Percentiles rank a stretch among this genome's conserved stretches.
Conservation (phyloP, 148 eudicot species). For the Pharnaceum exiguum region DNA sequence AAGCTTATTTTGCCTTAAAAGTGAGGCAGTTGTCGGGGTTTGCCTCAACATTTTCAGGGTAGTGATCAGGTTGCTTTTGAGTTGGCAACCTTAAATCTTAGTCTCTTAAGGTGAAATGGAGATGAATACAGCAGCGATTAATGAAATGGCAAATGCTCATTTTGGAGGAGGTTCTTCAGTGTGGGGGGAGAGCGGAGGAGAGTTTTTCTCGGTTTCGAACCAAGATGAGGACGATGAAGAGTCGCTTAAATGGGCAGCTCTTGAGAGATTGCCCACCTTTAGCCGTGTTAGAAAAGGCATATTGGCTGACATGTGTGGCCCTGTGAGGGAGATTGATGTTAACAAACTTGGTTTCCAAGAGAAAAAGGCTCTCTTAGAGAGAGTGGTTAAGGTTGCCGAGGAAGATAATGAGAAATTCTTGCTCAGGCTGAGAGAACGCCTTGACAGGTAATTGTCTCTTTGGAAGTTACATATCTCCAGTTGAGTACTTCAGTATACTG, state of each 20-base stretch:
- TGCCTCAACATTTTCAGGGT: too few species aligned
- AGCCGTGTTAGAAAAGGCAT: slow-evolving; percentile 39
- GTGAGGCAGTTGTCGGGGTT: too few species aligned
- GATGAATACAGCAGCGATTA: not conserved
- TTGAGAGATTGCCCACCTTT: slow-evolving; percentile 47
- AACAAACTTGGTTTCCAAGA: slow-evolving; percentile 32
- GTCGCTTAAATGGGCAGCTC: slow-evolving; percentile 51
- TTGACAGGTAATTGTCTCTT: slow-evolving; percentile 36
- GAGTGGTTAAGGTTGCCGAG: slow-evolving; percentile 36
- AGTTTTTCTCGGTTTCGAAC: slow-evolving; percentile 27
- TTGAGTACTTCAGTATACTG: not conserved
- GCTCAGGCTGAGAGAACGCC: slow-evolving; percentile 35
- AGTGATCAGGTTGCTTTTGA: too few species aligned
- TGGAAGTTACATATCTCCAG: too few species aligned
- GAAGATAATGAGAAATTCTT: slow-evolving; percentile 52
- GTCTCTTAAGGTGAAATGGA: too few species aligned
- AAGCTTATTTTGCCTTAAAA: too few species aligned
- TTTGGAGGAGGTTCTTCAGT: slow-evolving; percentile 27
- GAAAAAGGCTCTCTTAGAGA: slow-evolving; percentile 26
- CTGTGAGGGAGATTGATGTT: slow-evolving; percentile 33
- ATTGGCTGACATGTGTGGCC: slow-evolving; percentile 30
- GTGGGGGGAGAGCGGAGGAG: slow-evolving; percentile 28
- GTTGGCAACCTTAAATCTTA: too few species aligned
- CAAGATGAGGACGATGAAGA: slow-evolving; percentile 42
- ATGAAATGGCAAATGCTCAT: slow-evolving; percentile 24